Base-by-base conservation (phyloP, 805 yeast genomes). In the Diddensiella santjacobensis region DNA sequence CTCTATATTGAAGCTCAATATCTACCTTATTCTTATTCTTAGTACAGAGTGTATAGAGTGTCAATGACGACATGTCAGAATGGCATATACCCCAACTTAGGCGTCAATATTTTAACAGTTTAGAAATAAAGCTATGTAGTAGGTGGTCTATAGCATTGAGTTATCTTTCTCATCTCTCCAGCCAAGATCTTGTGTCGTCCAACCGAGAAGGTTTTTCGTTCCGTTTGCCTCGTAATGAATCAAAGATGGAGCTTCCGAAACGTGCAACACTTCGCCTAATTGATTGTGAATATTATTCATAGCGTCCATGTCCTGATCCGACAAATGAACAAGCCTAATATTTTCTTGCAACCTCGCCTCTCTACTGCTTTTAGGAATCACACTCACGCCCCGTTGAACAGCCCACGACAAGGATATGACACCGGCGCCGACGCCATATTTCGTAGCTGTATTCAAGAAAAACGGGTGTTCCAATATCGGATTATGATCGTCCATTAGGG, bases 351-450 rank as follows among this genome's bases (percentile, higher is more conserved):
- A 17, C 20, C 47, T 10, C 13, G 3, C 2, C 33, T 22, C 31
- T 11, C 83, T 84, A 11, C 80, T 72, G 0, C 93, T 81, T 67
- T 88, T 78, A 37, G 90, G 87, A 41, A 84, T 65, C 1, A 75
- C 79, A 6, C 73, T 71, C 46, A 83, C 70, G 1, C 84, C 84
- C 42, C 79, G 72, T 49, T 73, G 45, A 8, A 50, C 44, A 10
- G 48, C 51, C 54, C 54, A 50, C 2, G 54, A 47, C 17, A 50
- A 20, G 3, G 41, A 17, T 10, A 47, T 22, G 8, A 38, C 47
- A 5, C 39, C 46, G 3, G 48, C 22, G n/a, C 24, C 24, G 17
- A 42, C 78, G 20, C 67, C 62, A 58, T 84, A 74, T 59, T 79
- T 78, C 45, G 74, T 62, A 20, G 87, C 86, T 37, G 85, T 63